Conservation (phyloP, 2,329 filamentous ascomycete genomes). For the Arthrobotrys iridis region DNA sequence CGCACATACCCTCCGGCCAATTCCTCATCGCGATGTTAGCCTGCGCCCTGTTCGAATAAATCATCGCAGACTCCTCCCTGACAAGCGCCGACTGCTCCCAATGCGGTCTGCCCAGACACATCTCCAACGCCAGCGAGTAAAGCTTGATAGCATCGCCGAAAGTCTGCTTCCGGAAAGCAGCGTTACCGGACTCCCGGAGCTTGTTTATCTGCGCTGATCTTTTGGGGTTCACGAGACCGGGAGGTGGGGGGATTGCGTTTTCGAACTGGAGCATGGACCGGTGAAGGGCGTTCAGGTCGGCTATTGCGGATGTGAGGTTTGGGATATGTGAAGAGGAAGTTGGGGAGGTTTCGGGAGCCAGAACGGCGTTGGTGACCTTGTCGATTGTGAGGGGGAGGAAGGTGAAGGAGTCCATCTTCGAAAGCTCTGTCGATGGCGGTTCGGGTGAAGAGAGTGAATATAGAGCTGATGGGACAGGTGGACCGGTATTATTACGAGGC, state of each 20-base stretch:
- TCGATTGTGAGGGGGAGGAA: constrained; percentile 84
- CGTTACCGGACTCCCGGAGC: constrained; percentile 87
- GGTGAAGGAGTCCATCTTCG: constrained; percentile 74
- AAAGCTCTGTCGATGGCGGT: neutral
- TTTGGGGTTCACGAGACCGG: constrained; percentile 91
- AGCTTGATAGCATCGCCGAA: constrained; percentile 79
- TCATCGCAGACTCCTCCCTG: constrained; percentile 80
- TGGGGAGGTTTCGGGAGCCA: constrained; percentile 62
- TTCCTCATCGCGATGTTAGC: constrained; percentile 82
- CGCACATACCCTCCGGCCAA: constrained; percentile 87
- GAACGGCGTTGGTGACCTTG: constrained; percentile 80
- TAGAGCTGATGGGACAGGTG: neutral
- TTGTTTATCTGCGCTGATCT: constrained; percentile 87
- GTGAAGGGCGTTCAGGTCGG: constrained; percentile 81
- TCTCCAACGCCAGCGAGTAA: constrained; percentile 87
- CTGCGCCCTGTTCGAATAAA: constrained; percentile 90
- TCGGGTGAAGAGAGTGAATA: neutral
- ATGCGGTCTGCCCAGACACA: constrained; percentile 80
- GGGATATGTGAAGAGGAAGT: constrained; percentile 64
- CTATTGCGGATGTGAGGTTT: constrained; percentile 72
- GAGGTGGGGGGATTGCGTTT: constrained; percentile 77
- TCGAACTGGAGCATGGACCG: constrained; percentile 74
- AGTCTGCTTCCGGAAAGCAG: constrained; percentile 79
- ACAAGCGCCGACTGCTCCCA: constrained; percentile 90
- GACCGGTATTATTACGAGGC: too few species aligned